Conservation (phyloP, 176 grass and related monocot species). For the Bothriochloa decipiens region DNA sequence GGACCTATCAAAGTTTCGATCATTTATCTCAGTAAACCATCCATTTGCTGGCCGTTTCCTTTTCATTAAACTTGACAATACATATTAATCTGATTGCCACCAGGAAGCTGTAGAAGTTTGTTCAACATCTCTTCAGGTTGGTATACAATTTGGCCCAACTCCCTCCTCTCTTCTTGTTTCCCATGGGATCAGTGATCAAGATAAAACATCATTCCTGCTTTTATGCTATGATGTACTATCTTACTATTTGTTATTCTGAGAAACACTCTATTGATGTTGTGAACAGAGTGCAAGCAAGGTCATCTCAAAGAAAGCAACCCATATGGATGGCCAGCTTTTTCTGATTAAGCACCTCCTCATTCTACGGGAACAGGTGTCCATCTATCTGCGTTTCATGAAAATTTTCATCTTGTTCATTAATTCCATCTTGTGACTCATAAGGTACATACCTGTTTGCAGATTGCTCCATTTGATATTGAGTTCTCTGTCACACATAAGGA, state of each 20-base stretch:
- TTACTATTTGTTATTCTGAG: slow-evolving; percentile 43
- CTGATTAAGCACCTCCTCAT: slow-evolving; percentile 97
- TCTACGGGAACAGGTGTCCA: slow-evolving; percentile 85
- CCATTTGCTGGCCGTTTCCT: slow-evolving; percentile 22
- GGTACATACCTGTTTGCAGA: slow-evolving; percentile 54
- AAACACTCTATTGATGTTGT: slow-evolving; percentile 35
- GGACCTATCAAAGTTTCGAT: slow-evolving; percentile 30
- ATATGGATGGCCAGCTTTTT: slow-evolving; percentile 96
- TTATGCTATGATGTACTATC: slow-evolving; percentile 18
- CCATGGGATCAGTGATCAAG: not conserved
- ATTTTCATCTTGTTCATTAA: slow-evolving; percentile 28
- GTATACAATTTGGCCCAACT: not conserved
- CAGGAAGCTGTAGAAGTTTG: slow-evolving; percentile 99
- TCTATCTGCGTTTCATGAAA: slow-evolving; percentile 19
- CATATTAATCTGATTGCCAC: slow-evolving; percentile 38
- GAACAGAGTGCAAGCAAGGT: slow-evolving; percentile 85
- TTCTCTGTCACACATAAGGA: slow-evolving; percentile 97
- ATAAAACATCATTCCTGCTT: slow-evolving; percentile 29
- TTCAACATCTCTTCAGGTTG: slow-evolving; percentile 93
- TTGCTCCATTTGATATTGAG: slow-evolving; percentile 90
- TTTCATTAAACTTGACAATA: slow-evolving; percentile 37
- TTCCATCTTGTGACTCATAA: slow-evolving; percentile 35
- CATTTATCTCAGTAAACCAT: slow-evolving; percentile 38
- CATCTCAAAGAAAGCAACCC: slow-evolving; percentile 79
- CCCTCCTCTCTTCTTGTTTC: slow-evolving; percentile 27